phyloP scores from a whole-genome alignment of 768 basidiomycete species.

The Boletus pseudopeckii region DNA sequence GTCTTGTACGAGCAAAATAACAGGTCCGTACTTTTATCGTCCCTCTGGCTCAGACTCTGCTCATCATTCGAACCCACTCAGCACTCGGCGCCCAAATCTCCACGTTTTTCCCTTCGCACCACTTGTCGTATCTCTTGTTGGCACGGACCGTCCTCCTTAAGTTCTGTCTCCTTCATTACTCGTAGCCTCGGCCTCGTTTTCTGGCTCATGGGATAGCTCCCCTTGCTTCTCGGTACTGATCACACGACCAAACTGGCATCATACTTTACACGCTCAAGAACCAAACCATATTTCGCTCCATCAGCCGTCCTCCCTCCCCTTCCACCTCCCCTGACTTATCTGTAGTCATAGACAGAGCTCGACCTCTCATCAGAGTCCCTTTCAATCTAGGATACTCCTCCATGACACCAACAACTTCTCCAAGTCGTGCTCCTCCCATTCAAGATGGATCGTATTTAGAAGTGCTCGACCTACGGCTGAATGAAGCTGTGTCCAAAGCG shows the following conservation, averaged over 20 bases:
- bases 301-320: slow-evolving; percentile 63
- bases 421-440: slow-evolving; percentile 43
- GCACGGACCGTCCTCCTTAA: slow-evolving; percentile 81
- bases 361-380: slow-evolving; percentile 56
- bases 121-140: slow-evolving; percentile 54
- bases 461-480: slow-evolving; percentile 70
- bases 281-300: slow-evolving; percentile 62
- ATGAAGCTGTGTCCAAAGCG: slow-evolving; percentile 77
- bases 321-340: slow-evolving; percentile 38
- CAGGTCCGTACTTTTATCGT: slow-evolving; percentile 16
- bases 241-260: slow-evolving; percentile 19
- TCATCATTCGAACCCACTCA: slow-evolving; percentile 10
- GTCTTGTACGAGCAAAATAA: slow-evolving; percentile 40
- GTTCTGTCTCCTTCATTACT: slow-evolving; percentile 25
- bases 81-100: slow-evolving; percentile 32
- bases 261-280: slow-evolving; percentile 67
- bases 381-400: slow-evolving; percentile 59
- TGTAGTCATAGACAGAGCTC: slow-evolving; percentile 41
- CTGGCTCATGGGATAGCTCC: slow-evolving; percentile 44
- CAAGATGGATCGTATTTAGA: slow-evolving; percentile 83
- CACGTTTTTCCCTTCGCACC: slow-evolving; percentile 57
- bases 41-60: not conserved
- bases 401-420: slow-evolving; percentile 30
- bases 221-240: slow-evolving; percentile 20
- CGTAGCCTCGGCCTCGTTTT: slow-evolving; percentile 2